phyloP scores from a whole-genome alignment of 1,139 yeast species.

The Suhomyces terraborum region DNA sequence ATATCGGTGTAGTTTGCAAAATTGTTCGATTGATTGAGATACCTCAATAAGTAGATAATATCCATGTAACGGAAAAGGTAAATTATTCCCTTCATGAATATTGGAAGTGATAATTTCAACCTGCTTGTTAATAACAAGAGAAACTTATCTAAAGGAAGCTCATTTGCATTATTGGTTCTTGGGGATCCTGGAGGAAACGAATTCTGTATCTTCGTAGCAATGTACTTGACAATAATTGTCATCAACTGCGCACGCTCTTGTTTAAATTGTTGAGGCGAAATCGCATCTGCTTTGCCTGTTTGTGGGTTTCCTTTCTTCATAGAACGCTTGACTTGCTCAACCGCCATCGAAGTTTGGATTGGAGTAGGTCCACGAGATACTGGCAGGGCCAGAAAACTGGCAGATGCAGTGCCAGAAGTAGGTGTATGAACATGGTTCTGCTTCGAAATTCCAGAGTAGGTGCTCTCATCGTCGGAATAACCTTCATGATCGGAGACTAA shows the following conservation, averaged over 20 bases:
- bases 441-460: constrained; percentile 13
- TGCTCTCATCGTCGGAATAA: constrained; percentile 29
- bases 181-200: constrained; percentile 47
- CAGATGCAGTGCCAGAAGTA: background rate
- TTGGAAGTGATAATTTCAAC: constrained; percentile 37
- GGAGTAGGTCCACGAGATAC: constrained; percentile 13
- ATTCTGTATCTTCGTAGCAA: constrained; percentile 48
- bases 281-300: background rate
- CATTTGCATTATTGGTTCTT: constrained; percentile 26
- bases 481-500: constrained; percentile 35
- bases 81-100: constrained; percentile 46
- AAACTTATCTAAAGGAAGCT: constrained; percentile 46
- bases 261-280: constrained; percentile 16
- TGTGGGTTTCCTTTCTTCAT: constrained; percentile 11
- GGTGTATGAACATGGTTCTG: constrained; percentile 5
- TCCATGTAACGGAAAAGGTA: constrained; percentile 53
- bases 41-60: constrained; percentile 48
- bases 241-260: constrained; percentile 37
- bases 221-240: constrained; percentile 48
- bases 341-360: constrained; percentile 15
- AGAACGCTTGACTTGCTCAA: constrained; percentile 22
- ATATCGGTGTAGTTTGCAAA: constrained; percentile 39
- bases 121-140: constrained; percentile 43
- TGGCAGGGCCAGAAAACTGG: constrained; percentile 6
- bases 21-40: constrained; percentile 51